Evolutionary conservation across 2,329 filamentous ascomycete genomes (phyloP), one percentile per base, ranked within the genome.

Genomic region (Trichoderma pleuroti): DNA sequence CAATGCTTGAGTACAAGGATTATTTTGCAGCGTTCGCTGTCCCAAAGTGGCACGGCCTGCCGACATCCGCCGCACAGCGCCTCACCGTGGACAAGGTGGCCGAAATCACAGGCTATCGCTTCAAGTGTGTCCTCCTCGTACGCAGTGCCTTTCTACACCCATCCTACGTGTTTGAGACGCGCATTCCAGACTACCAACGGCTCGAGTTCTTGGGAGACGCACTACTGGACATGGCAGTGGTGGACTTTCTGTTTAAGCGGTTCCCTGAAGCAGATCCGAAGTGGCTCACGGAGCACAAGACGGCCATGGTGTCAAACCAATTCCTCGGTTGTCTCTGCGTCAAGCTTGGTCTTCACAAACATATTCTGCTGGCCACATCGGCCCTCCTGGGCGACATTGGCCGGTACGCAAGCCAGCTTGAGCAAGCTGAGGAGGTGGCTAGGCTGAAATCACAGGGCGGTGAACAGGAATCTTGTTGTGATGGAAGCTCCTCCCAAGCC

Each of bases 221-320:
- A 0, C 85, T 98, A 2, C 88, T 97, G 1, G 94, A 98, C 77
- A 92, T 95, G 88, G 91, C 86, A 12, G 93, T 91, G 76, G 91
- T 98, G 68, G 92, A 94, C 75, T 90, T 93, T 75, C 85, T 99
- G 5, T 98, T 93, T 81, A 86, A 90, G 74, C 86, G 84, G 4
- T 93, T 92, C 75, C 93, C 94, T 0, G 84, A 88, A 65, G 92
- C 91, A 71, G 94, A 97, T 76, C 95, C 96, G 0, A 94, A 98
- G 78, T 98, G 95, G 95, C 85, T 99, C 71, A 98, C 96, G 0
- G 96, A 98, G 81, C 95, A 98, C 85, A 98, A 98, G 82, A 98
- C 97, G 90, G 93, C 94, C n/a, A 98, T 99, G 93, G 94, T 96
- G 0, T 96, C 93, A 67, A 99, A 99, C 82, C 94, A 94, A 72